Evolutionary conservation across 768 basidiomycete genomes (phyloP).

Genomic region (Hypholoma fasciculare): DNA sequence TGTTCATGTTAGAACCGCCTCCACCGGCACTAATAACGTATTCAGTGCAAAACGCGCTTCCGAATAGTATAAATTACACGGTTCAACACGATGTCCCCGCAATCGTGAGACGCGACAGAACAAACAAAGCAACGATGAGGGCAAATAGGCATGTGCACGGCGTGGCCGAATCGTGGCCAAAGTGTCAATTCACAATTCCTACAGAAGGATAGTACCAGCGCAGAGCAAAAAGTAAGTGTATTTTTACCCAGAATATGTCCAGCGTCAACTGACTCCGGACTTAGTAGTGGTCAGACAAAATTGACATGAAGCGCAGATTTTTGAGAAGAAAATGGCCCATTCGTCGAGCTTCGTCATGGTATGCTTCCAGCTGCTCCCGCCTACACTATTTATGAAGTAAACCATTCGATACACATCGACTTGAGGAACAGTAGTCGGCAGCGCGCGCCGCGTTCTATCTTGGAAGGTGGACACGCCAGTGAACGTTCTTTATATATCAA

Average conservation of each 20-base stretch:
- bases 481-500: neutral
- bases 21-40: slow-evolving; percentile 2
- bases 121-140: slow-evolving; percentile 5
- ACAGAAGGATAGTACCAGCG: neutral
- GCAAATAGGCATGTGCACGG: slow-evolving; percentile 7
- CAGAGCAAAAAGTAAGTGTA: neutral
- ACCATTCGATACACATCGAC: too few species aligned
- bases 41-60: slow-evolving; percentile 1
- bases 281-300: neutral
- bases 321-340: slow-evolving; percentile 4
- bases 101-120: slow-evolving; percentile 1
- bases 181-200: neutral
- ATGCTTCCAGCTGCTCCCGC: too few species aligned
- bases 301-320: neutral
- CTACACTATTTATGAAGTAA: too few species aligned
- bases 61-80: slow-evolving; percentile 4
- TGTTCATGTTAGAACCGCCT: slow-evolving; percentile 2
- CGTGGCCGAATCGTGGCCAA: neutral
- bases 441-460: too few species aligned
- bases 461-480: neutral
- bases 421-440: too few species aligned
- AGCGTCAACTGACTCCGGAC: slow-evolving; percentile 6
- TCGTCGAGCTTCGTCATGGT: neutral
- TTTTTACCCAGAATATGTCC: neutral
- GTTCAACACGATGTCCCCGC: neutral